These are phyloP conservation scores for Phoma sp. DNA, from an alignment of 2,329 filamentous ascomycete species.

Conservation along the genomic window DNA sequence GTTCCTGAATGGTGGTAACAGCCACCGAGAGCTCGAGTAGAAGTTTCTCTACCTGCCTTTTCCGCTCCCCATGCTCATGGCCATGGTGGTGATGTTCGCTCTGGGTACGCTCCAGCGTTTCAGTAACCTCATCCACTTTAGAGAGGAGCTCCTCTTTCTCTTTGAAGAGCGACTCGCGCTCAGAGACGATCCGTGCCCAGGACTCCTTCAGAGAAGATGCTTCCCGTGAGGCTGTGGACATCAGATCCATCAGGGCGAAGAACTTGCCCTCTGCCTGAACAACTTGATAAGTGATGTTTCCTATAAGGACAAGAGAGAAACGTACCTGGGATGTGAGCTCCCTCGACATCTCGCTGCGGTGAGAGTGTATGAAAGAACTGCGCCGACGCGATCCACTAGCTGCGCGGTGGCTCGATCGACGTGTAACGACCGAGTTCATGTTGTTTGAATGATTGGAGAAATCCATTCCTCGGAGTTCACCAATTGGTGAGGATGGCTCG, in stretches of 20 bases:
- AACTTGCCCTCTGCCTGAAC: slow-evolving; percentile 32
- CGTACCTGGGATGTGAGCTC: slow-evolving; percentile 28
- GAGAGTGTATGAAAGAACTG: slow-evolving; percentile 31
- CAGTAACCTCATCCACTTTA: slow-evolving; percentile 30
- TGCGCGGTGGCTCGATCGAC: slow-evolving; percentile 24
- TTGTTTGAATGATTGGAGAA: slow-evolving; percentile 18
- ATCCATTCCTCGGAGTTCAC: slow-evolving; percentile 19
- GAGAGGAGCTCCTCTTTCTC: slow-evolving; percentile 29
- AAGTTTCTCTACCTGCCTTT: slow-evolving; percentile 31
- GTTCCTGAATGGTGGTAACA: slow-evolving; percentile 26
- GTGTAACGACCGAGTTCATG: slow-evolving; percentile 18
- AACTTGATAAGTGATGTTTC: not conserved
- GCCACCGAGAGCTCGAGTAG: slow-evolving; percentile 31
- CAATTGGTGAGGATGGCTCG: slow-evolving; percentile 27
- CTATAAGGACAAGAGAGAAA: not conserved
- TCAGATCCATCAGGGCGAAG: slow-evolving; percentile 38
- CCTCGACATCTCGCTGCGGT: slow-evolving; percentile 33
- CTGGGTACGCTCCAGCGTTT: slow-evolving; percentile 32
- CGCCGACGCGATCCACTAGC: slow-evolving; percentile 26
- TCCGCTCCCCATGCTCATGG: slow-evolving; percentile 29
- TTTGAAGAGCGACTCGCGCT: slow-evolving; percentile 31
- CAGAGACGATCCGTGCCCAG: slow-evolving; percentile 33
- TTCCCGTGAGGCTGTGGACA: slow-evolving; percentile 33
- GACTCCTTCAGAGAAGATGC: slow-evolving; percentile 34
- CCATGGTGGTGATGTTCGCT: slow-evolving; percentile 30